phyloP scores from a whole-genome alignment of 2,329 filamentous ascomycete genomes.

The Nigrospora osmanthi region DNA sequence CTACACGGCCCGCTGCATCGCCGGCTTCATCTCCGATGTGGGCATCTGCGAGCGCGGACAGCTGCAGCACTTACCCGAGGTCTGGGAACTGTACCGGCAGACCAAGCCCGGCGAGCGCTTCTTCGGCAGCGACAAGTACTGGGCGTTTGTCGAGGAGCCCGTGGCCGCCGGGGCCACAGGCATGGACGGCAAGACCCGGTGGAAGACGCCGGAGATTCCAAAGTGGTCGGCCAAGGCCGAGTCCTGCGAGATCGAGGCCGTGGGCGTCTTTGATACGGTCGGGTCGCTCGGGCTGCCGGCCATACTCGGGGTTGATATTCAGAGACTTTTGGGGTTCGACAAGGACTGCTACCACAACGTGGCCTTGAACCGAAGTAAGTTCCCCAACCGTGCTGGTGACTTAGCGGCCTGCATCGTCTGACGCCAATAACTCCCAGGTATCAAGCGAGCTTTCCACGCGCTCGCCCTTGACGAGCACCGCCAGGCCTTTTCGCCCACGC shows the following conservation, averaged over 20 bases:
- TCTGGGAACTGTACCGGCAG: not conserved
- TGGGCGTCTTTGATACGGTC: conserved; percentile 24
- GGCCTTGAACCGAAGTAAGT: not conserved
- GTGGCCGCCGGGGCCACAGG: not conserved
- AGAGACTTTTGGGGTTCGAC: not conserved
- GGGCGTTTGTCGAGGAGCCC: conserved; percentile 2
- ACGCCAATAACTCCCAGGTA: conserved; percentile 7
- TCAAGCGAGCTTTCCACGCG: conserved; percentile 29
- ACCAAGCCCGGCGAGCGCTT: not conserved
- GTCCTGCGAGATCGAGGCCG: conserved; percentile 12
- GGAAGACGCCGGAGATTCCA: not conserved
- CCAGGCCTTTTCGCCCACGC: conserved; percentile 38
- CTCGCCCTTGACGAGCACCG: conserved; percentile 27
- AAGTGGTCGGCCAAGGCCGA: not conserved
- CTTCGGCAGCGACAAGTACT: not conserved
- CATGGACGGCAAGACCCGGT: not conserved
- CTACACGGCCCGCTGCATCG: too few species aligned
- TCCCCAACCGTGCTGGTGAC: not conserved
- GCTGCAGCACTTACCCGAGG: conserved; percentile 7
- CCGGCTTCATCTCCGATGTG: too few species aligned
- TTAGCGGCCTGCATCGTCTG: not conserved
- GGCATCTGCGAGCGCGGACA: conserved; percentile 6
- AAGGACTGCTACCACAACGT: not conserved
- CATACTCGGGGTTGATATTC: not conserved
- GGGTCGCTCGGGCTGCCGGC: conserved; percentile 21